Conservation (phyloP, 805 yeast species). For the Starmerella vaccinii region DNA sequence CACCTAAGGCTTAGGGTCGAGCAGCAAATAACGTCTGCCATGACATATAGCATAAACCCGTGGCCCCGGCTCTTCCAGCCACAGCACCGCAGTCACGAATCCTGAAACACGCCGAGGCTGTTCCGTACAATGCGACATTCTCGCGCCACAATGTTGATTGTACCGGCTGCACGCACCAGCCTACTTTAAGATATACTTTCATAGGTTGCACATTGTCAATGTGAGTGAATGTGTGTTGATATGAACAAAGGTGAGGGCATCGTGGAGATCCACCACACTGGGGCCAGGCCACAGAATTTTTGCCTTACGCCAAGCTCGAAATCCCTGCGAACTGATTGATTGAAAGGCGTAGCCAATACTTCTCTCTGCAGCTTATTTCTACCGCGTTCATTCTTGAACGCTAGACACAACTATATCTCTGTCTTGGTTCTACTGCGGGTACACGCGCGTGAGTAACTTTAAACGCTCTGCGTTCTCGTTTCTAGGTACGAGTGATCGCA, state of each 20-base stretch:
- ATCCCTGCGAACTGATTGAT: constrained; percentile 53
- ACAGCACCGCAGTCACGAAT: no score
- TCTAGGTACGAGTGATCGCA: constrained; percentile 56
- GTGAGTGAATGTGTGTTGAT: no score
- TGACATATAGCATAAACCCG: no score
- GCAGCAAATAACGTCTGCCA: no score
- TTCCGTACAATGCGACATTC: no score
- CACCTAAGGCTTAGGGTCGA: no score
- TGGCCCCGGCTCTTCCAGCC: no score
- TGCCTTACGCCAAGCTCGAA: constrained; percentile 57
- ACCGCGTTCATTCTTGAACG: constrained; percentile 58
- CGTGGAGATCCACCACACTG: constrained; percentile 49
- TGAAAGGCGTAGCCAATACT: constrained; percentile 50
- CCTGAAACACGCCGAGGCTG: no score
- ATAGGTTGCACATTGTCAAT: no score
- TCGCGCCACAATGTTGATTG: no score
- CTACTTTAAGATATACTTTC: no score
- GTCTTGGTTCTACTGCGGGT: constrained; percentile 62
- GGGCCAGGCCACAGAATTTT: constrained; percentile 60
- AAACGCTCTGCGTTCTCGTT: constrained; percentile 59
- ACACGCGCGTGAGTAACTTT: constrained; percentile 55
- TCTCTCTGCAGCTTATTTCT: constrained; percentile 53
- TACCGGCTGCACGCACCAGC: no score
- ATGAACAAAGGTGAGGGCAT: constrained; percentile 46
- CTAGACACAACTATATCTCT: constrained; percentile 68